Percentiles rank a stretch among this genome's conserved stretches.
These are phyloP conservation scores for Trichophyton schoenleinii DNA, from an alignment of 2,329 filamentous ascomycete genomes.

Conservation along the genomic window DNA sequence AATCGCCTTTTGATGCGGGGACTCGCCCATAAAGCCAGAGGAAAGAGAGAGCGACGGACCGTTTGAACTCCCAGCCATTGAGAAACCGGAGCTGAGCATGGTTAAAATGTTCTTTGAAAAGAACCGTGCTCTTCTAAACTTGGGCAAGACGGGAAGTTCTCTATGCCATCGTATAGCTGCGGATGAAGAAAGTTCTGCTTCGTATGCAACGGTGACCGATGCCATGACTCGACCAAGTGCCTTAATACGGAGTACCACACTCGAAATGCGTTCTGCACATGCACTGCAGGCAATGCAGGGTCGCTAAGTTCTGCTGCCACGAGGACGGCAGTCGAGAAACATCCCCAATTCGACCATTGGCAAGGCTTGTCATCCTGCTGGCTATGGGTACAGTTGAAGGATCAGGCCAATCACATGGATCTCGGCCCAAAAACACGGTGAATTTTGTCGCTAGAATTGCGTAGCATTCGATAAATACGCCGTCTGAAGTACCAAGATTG, in stretches of 20 bases:
- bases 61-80: slow-evolving; percentile 50
- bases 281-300: neutral
- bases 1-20: slow-evolving; percentile 54
- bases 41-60: slow-evolving; percentile 51
- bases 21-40: slow-evolving; percentile 46
- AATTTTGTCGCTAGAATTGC: neutral
- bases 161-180: slow-evolving; percentile 39
- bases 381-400: neutral
- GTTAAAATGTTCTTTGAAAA: slow-evolving; percentile 55
- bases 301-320: slow-evolving; percentile 3
- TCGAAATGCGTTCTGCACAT: neutral
- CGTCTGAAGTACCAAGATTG: neutral
- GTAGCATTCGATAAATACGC: neutral
- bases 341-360: neutral
- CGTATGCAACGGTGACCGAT: slow-evolving; percentile 16
- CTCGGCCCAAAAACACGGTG: neutral
- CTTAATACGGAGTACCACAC: neutral
- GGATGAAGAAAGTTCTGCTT: slow-evolving; percentile 42
- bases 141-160: slow-evolving; percentile 28
- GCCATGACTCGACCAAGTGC: neutral
- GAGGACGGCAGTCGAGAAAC: neutral
- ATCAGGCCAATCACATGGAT: slow-evolving; percentile 2
- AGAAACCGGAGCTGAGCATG: slow-evolving; percentile 45
- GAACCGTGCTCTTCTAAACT: slow-evolving; percentile 51
- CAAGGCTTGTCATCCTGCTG: neutral